A percentile compares a stretch with the other conserved stretches of the same genome.
Conservation (phyloP, 2,329 filamentous ascomycete species). For the Dactylellina sp. region DNA sequence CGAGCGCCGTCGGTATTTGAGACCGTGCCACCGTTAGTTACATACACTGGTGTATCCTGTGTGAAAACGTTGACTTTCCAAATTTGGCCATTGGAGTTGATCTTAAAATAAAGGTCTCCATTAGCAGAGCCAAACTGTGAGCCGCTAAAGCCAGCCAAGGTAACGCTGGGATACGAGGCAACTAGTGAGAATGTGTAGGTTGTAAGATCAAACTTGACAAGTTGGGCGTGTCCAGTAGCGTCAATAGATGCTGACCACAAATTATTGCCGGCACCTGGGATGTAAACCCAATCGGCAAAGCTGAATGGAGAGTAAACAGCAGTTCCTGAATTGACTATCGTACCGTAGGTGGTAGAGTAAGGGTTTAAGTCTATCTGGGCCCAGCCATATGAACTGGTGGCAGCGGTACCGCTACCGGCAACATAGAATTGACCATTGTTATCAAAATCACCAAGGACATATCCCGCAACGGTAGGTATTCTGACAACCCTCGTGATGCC, state of each 20-base stretch:
- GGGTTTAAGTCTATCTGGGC: slow-evolving; percentile 18
- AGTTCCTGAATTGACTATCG: neutral
- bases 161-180: neutral
- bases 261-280: slow-evolving; percentile 4
- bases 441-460: slow-evolving; percentile 5
- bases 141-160: neutral
- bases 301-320: too few species aligned
- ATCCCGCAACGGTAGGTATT: neutral
- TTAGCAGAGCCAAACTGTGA: slow-evolving; percentile 1
- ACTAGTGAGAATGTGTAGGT: neutral
- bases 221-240: neutral
- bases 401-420: neutral
- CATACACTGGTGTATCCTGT: neutral
- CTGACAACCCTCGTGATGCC: neutral
- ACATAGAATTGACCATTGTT: slow-evolving; percentile 12
- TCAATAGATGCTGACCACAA: neutral
- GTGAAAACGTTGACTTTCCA: slow-evolving; percentile 15
- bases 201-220: neutral
- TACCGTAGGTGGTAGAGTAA: slow-evolving; percentile 1
- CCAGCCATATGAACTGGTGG: neutral
- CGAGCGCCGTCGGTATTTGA: slow-evolving; percentile 16
- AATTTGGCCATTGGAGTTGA: slow-evolving; percentile 6
- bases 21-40: slow-evolving; percentile 3
- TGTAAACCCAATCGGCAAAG: slow-evolving; percentile 13
- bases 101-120: slow-evolving; percentile 12